Base-by-base conservation (phyloP, 768 basidiomycete species). In the Boletus bicolor region DNA sequence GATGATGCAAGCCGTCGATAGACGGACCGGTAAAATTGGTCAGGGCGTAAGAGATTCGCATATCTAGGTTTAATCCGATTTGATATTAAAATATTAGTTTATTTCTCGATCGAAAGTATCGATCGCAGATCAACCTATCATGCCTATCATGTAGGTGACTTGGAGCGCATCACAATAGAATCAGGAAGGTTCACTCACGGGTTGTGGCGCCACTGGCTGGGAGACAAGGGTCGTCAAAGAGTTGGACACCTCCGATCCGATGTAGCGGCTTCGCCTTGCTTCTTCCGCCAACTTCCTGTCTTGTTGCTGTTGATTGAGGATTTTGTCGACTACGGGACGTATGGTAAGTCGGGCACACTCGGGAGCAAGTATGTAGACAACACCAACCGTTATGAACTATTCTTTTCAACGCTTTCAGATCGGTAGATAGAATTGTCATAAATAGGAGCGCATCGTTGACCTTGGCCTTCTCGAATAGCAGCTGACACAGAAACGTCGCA, bases 381-480 rank as follows among this genome's bases (percentile, higher is more conserved):
- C 12, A 64, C 76, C 5, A 60, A 89, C 91, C 87, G 63, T 93
- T 92, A 67, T 92, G 95, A 6, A 93, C 94, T 59, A 93, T 77
- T 38, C 93, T 77, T 64, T 85, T 87, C 58, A 97, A 70, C 3
- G 91, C 84, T 55, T 84, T 81, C 39, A 98, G 73, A 60, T 95
- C 92, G 0, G 95, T 98, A 0, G 93, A 92, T 17, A 99, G 78
- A 51, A 99, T 92, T 0, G 94, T 97, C 83, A 92, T 90, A 61
- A 98, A 87, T 8, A 98, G 69, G 7, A 99, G 76, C 0, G 90
- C 83, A 68, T 99, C 96, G 65, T 94, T 92, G 26, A 86, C 82
- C 69, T 89, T 88, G 2, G 85, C 85, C 8, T 82, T 79, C 53
- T 88, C 82, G 59, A 98, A 91, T 32, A 97, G 71, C 7, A 89